Evolutionary conservation across 78 protist species (phyloP).

Genomic region (Planoprotostelium fungivorum): DNA sequence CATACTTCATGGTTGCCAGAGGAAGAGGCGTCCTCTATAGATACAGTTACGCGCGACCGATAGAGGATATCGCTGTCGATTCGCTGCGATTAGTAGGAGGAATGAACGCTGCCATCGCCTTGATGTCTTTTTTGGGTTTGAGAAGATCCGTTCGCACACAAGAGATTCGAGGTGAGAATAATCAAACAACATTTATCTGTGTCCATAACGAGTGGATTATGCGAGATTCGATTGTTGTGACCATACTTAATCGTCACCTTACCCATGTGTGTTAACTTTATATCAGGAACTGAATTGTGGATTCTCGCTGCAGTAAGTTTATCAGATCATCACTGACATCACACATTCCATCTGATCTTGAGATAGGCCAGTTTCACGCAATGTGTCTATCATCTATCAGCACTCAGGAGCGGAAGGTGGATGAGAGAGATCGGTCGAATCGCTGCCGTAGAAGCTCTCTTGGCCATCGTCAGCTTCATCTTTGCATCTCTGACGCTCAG

Average conservation of each 20-base stretch:
- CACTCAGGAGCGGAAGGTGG: neutral
- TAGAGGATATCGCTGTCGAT: neutral
- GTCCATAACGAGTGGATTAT: no score
- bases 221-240: no score
- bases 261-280: no score
- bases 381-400: neutral
- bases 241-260: no score
- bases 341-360: neutral
- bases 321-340: neutral
- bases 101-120: neutral
- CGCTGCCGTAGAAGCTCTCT: neutral
- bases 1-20: neutral
- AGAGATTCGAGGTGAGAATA: neutral
- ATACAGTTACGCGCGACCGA: neutral
- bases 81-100: neutral
- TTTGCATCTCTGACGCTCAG: neutral
- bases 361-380: neutral
- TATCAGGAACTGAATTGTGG: neutral
- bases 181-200: no score
- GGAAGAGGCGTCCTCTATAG: neutral
- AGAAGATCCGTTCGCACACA: neutral
- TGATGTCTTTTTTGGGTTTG: neutral
- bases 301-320: neutral
- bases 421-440: neutral
- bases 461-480: neutral